Conservation (phyloP, 2,329 filamentous ascomycete genomes). For the Periconia digitata region DNA sequence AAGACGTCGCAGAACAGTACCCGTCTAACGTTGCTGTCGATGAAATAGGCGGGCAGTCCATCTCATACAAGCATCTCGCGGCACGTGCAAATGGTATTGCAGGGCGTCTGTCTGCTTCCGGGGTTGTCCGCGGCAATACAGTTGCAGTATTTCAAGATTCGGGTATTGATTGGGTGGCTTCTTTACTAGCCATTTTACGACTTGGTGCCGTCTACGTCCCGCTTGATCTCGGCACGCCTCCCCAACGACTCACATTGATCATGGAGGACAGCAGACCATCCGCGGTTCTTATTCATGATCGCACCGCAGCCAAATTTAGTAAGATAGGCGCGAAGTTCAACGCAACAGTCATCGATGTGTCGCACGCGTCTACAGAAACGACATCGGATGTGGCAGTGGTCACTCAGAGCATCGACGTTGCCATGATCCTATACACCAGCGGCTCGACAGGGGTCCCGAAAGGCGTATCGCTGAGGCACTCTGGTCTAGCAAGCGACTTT, state of each 20-base stretch:
- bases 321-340: background rate
- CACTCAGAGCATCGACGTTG: conserved; percentile 20
- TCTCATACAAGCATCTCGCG: too few relatives aligned
- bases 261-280: conserved; percentile 4
- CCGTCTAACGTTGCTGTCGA: too few relatives aligned
- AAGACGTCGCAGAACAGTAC: too few relatives aligned
- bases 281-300: conserved; percentile 7
- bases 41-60: too few relatives aligned
- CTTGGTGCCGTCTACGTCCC: conserved; percentile 41
- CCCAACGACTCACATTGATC: conserved; percentile 7
- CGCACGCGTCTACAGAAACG: background rate
- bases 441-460: conserved; percentile 59
- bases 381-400: background rate
- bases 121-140: background rate
- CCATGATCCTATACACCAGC: conserved; percentile 62
- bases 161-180: conserved; percentile 28
- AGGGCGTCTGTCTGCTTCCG: too few relatives aligned
- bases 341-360: conserved; percentile 4
- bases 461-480: conserved; percentile 63
- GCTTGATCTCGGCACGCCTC: conserved; percentile 38
- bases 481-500: background rate
- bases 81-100: too few relatives aligned
- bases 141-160: conserved; percentile 50
- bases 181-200: conserved; percentile 46
- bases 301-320: background rate